phyloP scores from a whole-genome alignment of 2,329 filamentous ascomycete genomes.

The Rutstroemia sp. region DNA sequence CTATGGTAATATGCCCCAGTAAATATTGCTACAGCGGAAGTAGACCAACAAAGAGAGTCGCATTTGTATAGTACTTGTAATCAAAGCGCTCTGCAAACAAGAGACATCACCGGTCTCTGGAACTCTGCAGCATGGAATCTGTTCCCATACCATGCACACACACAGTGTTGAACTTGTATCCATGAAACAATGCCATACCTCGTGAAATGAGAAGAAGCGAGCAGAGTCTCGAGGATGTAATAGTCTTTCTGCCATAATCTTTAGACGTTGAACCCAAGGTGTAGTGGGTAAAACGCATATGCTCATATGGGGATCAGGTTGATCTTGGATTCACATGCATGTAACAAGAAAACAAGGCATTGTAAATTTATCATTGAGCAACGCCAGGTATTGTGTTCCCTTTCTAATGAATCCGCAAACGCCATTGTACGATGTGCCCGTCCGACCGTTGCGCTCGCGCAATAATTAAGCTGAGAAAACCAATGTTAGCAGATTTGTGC shows the following conservation, averaged over 20 bases:
- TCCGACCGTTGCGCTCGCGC: neutral
- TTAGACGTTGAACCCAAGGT: constrained; percentile 30
- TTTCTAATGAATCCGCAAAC: neutral
- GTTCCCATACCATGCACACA: neutral
- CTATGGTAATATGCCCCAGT: no score
- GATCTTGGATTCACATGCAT: neutral
- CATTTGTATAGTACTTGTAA: no score
- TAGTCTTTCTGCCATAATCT: constrained; percentile 29
- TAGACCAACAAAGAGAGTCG: no score
- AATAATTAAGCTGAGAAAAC: no score
- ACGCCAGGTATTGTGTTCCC: neutral
- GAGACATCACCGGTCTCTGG: neutral
- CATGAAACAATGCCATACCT: constrained; percentile 21
- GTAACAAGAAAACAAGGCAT: constrained; percentile 2
- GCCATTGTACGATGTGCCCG: neutral
- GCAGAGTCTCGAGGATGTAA: constrained; percentile 22
- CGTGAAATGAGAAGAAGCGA: constrained; percentile 14
- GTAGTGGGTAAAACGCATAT: constrained; percentile 30
- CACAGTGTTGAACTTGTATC: constrained; percentile 2
- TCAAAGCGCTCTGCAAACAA: no score
- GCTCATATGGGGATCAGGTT: constrained; percentile 27
- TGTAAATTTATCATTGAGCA: constrained; percentile 7
- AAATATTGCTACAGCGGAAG: no score
- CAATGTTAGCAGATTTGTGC: neutral
- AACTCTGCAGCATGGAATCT: neutral